These are phyloP conservation scores for Camellia lanceoleosa DNA, from an alignment of 148 eudicot genomes.

Conservation along the genomic window DNA sequence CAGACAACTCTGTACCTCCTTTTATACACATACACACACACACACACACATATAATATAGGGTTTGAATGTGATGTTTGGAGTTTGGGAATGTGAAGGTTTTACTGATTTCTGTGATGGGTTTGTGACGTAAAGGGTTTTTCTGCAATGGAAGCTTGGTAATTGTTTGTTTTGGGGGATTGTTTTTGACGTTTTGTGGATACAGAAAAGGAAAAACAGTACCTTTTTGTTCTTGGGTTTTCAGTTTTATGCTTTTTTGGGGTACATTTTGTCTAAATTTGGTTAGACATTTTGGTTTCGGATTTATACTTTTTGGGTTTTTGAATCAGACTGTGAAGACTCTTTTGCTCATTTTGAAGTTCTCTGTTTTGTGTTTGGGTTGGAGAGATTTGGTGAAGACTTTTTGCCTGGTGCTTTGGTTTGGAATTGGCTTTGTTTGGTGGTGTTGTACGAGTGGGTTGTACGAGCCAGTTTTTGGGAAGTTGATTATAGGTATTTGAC, in stretches of 20 bases:
- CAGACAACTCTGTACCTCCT: conserved; percentile 28
- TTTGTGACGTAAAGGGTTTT: conserved; percentile 17
- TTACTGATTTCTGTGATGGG: conserved; percentile 5
- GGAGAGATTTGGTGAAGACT: background rate
- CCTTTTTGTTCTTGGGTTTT: conserved; percentile 3
- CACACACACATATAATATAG: background rate
- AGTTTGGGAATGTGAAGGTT: background rate
- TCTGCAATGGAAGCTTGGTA: conserved; percentile 5
- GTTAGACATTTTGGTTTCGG: conserved; percentile 9
- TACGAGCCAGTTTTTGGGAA: background rate
- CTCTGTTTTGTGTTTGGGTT: background rate
- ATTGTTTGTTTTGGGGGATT: background rate
- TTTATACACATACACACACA: background rate
- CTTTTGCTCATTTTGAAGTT: background rate
- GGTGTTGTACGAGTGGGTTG: background rate
- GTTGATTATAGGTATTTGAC: conserved; percentile 9
- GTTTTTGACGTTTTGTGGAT: conserved; percentile 25
- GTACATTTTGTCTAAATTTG: background rate
- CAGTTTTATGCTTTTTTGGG: conserved; percentile 12
- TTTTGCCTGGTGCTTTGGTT: background rate
- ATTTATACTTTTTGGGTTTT: conserved; percentile 3
- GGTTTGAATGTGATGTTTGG: conserved; percentile 12
- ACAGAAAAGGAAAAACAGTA: background rate
- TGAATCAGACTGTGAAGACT: background rate
- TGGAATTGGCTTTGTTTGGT: conserved; percentile 13